Percentiles rank a stretch among this genome's conserved stretches.
phyloP scores from a whole-genome alignment of 139 green algal species.

The Deuterostichococcus epilithicus region DNA sequence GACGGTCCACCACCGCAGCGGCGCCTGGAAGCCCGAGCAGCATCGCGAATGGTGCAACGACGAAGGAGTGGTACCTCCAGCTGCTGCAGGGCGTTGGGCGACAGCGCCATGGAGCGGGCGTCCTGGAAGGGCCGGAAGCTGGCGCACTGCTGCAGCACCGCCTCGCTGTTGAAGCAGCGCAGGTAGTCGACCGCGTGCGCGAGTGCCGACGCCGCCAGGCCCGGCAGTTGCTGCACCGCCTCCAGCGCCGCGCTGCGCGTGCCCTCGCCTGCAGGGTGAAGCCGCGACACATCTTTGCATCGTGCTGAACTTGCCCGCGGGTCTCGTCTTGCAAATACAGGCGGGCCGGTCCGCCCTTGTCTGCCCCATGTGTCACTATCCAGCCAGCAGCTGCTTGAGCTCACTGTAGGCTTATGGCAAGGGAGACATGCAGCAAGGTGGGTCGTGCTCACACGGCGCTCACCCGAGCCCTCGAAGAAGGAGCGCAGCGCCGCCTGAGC shows the following conservation, averaged over 20 bases:
- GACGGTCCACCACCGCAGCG: too few species aligned
- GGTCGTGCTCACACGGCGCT: too few species aligned
- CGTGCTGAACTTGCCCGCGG: too few species aligned
- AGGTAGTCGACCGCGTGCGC: conserved; percentile 61
- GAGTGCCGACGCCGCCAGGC: conserved; percentile 49
- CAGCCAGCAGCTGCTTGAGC: too few species aligned
- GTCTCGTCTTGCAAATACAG: too few species aligned
- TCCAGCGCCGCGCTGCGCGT: conserved; percentile 16
- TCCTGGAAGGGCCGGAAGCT: conserved; percentile 18
- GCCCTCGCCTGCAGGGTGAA: not conserved
- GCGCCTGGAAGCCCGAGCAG: too few species aligned
- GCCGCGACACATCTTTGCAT: not conserved
- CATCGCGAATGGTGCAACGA: too few species aligned
- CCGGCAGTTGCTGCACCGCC: conserved; percentile 42
- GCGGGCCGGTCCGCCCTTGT: too few species aligned
- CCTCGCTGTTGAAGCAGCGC: conserved; percentile 55
- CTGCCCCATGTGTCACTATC: too few species aligned
- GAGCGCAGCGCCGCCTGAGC: conserved; percentile 18
- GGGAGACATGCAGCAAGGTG: too few species aligned
- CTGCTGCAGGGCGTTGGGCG: conserved; percentile 20
- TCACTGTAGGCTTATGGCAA: too few species aligned
- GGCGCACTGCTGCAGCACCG: conserved; percentile 46
- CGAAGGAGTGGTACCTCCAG: too few species aligned
- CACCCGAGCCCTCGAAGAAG: conserved; percentile 24
- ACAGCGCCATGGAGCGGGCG: conserved; percentile 22